Evolutionary conservation across 2,329 filamentous ascomycete species (phyloP).

Genomic region (Alternaria atra): DNA sequence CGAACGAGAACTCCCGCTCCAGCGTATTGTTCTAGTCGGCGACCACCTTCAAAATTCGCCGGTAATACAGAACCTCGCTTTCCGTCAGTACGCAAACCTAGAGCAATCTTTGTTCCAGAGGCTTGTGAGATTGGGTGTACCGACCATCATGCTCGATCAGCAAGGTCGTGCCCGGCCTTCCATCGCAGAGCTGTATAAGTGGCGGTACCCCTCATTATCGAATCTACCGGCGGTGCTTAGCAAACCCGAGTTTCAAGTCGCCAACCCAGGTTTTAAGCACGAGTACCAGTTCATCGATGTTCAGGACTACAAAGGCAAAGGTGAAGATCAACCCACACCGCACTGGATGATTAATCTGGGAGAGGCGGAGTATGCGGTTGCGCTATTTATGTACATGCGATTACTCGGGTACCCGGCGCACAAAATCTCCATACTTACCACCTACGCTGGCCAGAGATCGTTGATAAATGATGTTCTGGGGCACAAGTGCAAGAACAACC

Average conservation of each 20-base stretch:
- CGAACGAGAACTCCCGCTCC: slow-evolving; percentile 76
- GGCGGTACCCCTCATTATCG: slow-evolving; percentile 84
- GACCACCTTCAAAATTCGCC: slow-evolving; percentile 98
- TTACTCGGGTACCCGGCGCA: slow-evolving; percentile 87
- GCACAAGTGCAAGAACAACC: slow-evolving; percentile 83
- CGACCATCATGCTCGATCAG: slow-evolving; percentile 86
- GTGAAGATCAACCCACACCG: slow-evolving; percentile 87
- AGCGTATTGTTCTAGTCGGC: slow-evolving; percentile 89
- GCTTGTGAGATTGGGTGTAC: slow-evolving; percentile 90
- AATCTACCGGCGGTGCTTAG: slow-evolving; percentile 79
- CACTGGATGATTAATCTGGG: slow-evolving; percentile 97
- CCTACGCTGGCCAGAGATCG: slow-evolving; percentile 91
- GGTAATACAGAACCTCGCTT: slow-evolving; percentile 91
- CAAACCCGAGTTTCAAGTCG: slow-evolving; percentile 74
- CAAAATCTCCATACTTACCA: slow-evolving; percentile 88
- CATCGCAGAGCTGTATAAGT: slow-evolving; percentile 89
- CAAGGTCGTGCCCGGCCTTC: slow-evolving; percentile 90
- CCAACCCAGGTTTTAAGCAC: slow-evolving; percentile 91
- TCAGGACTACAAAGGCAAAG: slow-evolving; percentile 87
- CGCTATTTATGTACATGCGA: slow-evolving; percentile 96
- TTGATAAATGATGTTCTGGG: slow-evolving; percentile 86
- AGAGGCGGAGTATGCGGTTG: slow-evolving; percentile 96
- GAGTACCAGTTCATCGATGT: slow-evolving; percentile 98
- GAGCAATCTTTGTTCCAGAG: slow-evolving; percentile 95
- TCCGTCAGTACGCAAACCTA: slow-evolving; percentile 93